phyloP scores from a whole-genome alignment of 768 basidiomycete species.

The Psilocybe subaeruginosa region DNA sequence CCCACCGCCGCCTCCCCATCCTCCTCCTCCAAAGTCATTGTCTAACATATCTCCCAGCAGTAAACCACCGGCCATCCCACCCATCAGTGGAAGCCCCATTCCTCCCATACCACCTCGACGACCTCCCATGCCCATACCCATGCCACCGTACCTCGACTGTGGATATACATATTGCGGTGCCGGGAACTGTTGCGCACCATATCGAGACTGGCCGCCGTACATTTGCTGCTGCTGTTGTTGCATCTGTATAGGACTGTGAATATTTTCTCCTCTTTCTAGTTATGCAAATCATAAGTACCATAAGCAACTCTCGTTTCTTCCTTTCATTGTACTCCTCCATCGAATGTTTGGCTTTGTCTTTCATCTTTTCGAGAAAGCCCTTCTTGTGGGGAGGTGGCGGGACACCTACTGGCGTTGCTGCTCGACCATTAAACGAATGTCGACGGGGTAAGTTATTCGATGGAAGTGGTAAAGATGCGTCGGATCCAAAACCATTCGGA shows the following conservation, averaged over 20 bases:
- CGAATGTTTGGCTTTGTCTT: conserved; percentile 65
- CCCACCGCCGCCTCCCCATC: conserved; percentile 30
- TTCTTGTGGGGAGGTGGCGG: conserved; percentile 35
- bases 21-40: conserved; percentile 26
- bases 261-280: not conserved
- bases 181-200: conserved; percentile 14
- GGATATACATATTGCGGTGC: conserved; percentile 25
- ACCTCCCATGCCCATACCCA: conserved; percentile 14
- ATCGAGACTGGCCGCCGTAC: conserved; percentile 7
- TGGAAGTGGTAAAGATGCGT: conserved; percentile 3
- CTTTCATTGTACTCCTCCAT: conserved; percentile 70
- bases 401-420: conserved; percentile 16
- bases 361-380: conserved; percentile 62
- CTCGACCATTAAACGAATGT: conserved; percentile 30
- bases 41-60: conserved; percentile 48
- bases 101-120: conserved; percentile 25
- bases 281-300: conserved; percentile 10
- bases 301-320: conserved; percentile 35
- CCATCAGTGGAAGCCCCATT: conserved; percentile 43
- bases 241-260: conserved; percentile 15
- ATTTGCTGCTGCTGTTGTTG: conserved; percentile 27
- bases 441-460: conserved; percentile 21
- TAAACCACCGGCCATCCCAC: conserved; percentile 52
- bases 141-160: conserved; percentile 11
- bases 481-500: conserved; percentile 6